Conservation (phyloP, 139 green algal species). For the Chlamydomonas incerta region DNA sequence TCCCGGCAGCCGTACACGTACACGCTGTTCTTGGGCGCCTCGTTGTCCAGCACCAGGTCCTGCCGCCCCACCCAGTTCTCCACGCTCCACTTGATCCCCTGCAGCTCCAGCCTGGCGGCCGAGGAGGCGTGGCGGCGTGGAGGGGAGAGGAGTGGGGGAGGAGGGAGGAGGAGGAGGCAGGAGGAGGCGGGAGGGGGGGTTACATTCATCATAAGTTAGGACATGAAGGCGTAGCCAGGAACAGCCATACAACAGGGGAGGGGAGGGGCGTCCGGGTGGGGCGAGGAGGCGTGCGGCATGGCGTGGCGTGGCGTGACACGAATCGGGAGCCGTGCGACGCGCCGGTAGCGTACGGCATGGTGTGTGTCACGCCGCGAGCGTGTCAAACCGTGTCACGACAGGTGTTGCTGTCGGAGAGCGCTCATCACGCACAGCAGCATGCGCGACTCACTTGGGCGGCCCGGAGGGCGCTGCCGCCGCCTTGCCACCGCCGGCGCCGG, state of each 20-base stretch:
- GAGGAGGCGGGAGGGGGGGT: no score
- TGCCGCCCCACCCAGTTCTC: conserved; percentile 77
- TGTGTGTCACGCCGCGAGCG: background rate
- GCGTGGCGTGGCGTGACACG: no score
- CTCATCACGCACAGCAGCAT: background rate
- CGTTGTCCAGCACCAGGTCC: conserved; percentile 66
- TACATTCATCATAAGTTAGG: no score
- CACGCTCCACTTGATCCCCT: conserved; percentile 91
- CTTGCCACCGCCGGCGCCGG: conserved; percentile 21
- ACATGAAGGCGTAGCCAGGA: no score
- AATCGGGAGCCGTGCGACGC: no score
- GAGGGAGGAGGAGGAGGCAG: background rate
- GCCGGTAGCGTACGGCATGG: no score
- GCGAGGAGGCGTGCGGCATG: no score
- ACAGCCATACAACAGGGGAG: no score
- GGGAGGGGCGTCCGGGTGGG: no score
- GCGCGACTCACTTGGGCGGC: background rate
- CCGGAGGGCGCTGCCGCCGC: background rate
- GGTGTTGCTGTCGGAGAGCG: no score
- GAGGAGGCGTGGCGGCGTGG: background rate
- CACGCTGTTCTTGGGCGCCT: conserved; percentile 83
- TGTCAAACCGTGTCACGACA: no score
- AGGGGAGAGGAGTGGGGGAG: background rate
- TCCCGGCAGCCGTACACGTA: conserved; percentile 94
- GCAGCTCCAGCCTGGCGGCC: conserved; percentile 72